These are phyloP conservation scores for Xerocomellus chrysenteron DNA, from an alignment of 768 basidiomycete genomes.

Conservation along the genomic window DNA sequence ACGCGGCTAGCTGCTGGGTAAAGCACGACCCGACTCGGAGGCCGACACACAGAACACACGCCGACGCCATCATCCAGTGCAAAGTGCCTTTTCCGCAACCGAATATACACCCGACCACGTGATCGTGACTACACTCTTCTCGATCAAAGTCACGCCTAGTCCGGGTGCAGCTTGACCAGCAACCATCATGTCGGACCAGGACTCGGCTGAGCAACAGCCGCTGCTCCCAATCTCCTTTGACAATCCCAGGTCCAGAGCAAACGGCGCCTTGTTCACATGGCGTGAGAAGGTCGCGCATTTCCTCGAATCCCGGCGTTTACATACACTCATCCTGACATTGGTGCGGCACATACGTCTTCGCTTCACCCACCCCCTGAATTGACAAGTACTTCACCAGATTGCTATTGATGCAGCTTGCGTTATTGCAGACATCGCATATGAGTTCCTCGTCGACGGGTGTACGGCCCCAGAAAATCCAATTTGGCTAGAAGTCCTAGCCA, in stretches of 20 bases:
- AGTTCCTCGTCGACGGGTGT: constrained; percentile 59
- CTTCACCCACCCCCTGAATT: constrained; percentile 15
- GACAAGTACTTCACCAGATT: constrained; percentile 39
- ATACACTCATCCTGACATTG: constrained; percentile 56
- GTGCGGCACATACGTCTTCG: constrained; percentile 39
- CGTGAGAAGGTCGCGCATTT: constrained; percentile 41
- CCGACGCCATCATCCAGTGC: constrained; percentile 6
- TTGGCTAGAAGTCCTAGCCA: constrained; percentile 64
- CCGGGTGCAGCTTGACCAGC: constrained; percentile 13
- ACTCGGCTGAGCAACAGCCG: constrained; percentile 46
- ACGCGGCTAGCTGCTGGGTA: constrained; percentile 4
- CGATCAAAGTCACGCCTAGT: background rate
- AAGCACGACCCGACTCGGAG: constrained; percentile 7
- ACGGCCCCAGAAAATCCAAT: constrained; percentile 42
- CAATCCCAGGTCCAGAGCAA: constrained; percentile 5
- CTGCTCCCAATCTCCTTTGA: constrained; percentile 39
- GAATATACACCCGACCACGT: constrained; percentile 8
- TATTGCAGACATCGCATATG: constrained; percentile 68
- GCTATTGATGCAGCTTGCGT: constrained; percentile 66
- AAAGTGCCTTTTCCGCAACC: background rate
- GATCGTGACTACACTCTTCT: constrained; percentile 20
- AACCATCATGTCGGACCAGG: constrained; percentile 37
- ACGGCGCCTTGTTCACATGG: constrained; percentile 16
- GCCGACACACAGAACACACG: constrained; percentile 17
- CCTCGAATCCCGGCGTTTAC: constrained; percentile 54